These are phyloP conservation scores for Ophiognomonia clavigignenti-juglandacearum DNA, from an alignment of 2,329 filamentous ascomycete species.

Conservation along the genomic window DNA sequence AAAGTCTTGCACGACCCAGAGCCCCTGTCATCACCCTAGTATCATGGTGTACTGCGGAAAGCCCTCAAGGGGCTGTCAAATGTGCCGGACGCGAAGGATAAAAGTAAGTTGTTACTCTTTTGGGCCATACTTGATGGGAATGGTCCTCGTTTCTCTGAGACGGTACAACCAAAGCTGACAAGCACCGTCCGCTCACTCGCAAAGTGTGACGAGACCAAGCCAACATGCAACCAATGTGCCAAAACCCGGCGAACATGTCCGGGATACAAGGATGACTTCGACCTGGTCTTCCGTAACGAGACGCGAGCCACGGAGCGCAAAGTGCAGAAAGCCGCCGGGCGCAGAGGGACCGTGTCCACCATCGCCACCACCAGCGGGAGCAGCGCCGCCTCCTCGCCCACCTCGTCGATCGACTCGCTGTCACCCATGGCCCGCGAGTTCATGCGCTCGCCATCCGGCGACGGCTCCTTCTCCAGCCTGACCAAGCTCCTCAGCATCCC, in stretches of 20 bases:
- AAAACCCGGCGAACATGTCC: conserved; percentile 61
- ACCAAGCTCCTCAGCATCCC: conserved; percentile 38
- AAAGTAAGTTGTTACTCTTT: conserved; percentile 62
- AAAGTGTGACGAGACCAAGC: conserved; percentile 64
- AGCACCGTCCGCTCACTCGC: neutral
- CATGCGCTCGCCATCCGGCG: conserved; percentile 19
- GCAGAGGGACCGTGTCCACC: conserved; percentile 29
- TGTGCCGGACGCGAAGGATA: conserved; percentile 68
- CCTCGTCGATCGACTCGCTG: conserved; percentile 13
- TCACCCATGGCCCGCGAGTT: conserved; percentile 19
- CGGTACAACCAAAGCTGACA: conserved; percentile 12
- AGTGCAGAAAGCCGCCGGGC: conserved; percentile 48
- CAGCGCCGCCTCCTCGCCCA: conserved; percentile 23
- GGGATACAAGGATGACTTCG: conserved; percentile 67
- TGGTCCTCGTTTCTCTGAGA: too few species aligned
- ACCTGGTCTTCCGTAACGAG: conserved; percentile 68
- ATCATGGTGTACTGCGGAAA: conserved; percentile 63
- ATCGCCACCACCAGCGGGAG: conserved; percentile 26
- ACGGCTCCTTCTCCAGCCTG: conserved; percentile 21
- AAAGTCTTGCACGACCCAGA: too few species aligned
- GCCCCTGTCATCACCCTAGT: too few species aligned
- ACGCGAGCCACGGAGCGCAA: conserved; percentile 62
- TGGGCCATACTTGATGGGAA: too few species aligned
- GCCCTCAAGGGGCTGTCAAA: conserved; percentile 66
- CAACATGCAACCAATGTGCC: conserved; percentile 59